Evolutionary conservation across 2,329 filamentous ascomycete species (phyloP), one percentile per base, ranked within the genome.

Genomic region (Colletotrichum liriopes): DNA sequence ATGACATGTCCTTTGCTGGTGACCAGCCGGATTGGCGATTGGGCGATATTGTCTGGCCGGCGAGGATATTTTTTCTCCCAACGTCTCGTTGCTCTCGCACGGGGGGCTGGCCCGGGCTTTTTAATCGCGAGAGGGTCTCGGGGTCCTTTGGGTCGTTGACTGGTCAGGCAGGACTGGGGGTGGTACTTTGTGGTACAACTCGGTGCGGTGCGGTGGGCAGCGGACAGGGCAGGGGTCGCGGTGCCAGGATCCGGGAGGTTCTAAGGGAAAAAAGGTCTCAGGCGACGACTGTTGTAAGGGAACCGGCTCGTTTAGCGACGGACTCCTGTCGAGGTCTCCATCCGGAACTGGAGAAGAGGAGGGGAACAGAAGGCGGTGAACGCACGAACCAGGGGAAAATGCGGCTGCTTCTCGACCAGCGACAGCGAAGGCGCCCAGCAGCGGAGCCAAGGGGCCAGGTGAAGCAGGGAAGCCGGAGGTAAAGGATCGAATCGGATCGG

Each of bases 1-100:
- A 91, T 91, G 84, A 83, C 86, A 84, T 83, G 80, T 82, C 82
- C 83, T 77, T 78, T 72, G 69, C 69, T 72, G 69, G 69, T 69
- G 69, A 72, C 69, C 69, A 72, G 69, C 69, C 69, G 45, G 52
- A 51, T 39, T 43, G 69, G 65, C 69, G 69, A 69, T 72, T 59
- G 59, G 65, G 58, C 69, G 65, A 63, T 68, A 39, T 47, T 55
- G 69, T 69, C 47, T 72, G 65, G 59, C 69, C 65, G 69, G 54
- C 69, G 69, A 68, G 51, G 55, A 59, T 69, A 63, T 72, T 69
- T 72, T 65, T 71, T 60, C 32, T 55, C 32, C 18, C 32, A 59
- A 41, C 69, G 59, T 72, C 65, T 69, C 29, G 59, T 54, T 69
- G 58, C 58, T 72, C 59, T 69, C 59, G 69, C 69, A 69, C 65